Evolutionary conservation across 192 early-diverging fungal genomes (phyloP).

Genomic region (Coemansia sp.): DNA sequence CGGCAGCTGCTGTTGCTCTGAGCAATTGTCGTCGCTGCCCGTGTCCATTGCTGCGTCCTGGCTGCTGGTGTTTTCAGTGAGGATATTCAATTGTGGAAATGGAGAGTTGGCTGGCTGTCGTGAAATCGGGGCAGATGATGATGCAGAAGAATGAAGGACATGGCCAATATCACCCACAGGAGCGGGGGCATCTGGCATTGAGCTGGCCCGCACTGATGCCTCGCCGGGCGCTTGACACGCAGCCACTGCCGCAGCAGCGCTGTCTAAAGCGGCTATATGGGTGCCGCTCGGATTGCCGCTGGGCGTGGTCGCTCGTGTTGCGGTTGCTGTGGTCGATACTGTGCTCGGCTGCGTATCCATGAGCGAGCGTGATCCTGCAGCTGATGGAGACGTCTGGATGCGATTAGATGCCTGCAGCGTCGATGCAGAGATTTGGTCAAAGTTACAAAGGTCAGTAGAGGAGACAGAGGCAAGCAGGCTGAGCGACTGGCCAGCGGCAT

Average conservation of each 20-base stretch:
- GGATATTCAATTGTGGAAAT: neutral
- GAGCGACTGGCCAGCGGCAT: neutral
- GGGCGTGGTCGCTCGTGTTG: constrained; percentile 10
- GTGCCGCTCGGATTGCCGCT: neutral
- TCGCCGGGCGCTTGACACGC: too few relatives aligned
- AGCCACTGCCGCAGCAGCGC: too few relatives aligned
- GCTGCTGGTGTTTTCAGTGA: neutral
- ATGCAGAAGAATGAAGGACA: constrained; percentile 8
- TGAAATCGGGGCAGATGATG: constrained; percentile 1
- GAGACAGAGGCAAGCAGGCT: constrained; percentile 12
- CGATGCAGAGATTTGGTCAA: constrained; percentile 3
- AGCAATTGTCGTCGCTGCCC: constrained; percentile 9
- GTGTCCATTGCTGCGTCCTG: constrained; percentile 12
- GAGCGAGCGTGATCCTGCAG: neutral
- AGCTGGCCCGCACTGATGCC: constrained; percentile 8
- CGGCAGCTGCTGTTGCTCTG: constrained; percentile 4
- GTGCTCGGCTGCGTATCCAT: constrained; percentile 4
- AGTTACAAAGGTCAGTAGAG: constrained; percentile 2
- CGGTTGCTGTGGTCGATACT: constrained; percentile 4
- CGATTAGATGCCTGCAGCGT: neutral
- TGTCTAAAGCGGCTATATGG: too few relatives aligned
- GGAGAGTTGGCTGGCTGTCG: neutral
- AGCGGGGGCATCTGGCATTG: constrained; percentile 1
- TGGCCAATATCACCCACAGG: neutral
- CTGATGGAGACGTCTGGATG: neutral